These are phyloP conservation scores for Botrytis elliptica DNA, from an alignment of 2,329 filamentous ascomycete species.

Conservation along the genomic window DNA sequence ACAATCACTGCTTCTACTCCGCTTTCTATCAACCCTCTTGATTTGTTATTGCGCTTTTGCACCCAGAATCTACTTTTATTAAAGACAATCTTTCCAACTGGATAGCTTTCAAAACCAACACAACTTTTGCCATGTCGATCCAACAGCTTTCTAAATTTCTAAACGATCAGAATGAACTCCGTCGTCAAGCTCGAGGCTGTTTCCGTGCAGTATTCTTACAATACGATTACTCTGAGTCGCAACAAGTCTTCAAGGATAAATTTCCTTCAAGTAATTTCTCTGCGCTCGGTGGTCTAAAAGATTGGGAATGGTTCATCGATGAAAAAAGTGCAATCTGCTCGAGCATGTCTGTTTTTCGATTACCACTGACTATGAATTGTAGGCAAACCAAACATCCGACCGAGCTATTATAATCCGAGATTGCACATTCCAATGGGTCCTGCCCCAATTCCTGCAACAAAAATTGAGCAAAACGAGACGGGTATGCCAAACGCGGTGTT, in stretches of 20 bases:
- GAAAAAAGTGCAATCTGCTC: not conserved
- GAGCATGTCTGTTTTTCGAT: not conserved
- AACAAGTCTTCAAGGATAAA: not conserved
- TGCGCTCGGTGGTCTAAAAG: not conserved
- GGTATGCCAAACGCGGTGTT: not conserved
- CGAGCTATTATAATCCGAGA: not conserved
- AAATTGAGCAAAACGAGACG: not conserved
- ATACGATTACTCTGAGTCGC: constrained; percentile 16
- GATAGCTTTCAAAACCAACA: not conserved
- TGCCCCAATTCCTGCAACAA: not conserved
- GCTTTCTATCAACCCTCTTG: not conserved
- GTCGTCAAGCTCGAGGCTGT: not conserved
- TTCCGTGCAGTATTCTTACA: not conserved
- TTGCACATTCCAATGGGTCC: not conserved
- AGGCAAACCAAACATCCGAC: constrained; percentile 8
- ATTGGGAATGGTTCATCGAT: constrained; percentile 16
- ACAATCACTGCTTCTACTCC: not conserved
- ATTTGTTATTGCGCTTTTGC: not conserved
- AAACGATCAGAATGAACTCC: not conserved
- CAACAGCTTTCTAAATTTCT: not conserved
- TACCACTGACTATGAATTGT: not conserved
- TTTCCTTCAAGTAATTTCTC: not conserved
- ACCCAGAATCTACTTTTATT: not conserved
- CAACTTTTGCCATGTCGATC: constrained; percentile 1
- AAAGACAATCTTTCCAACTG: not conserved